These are phyloP conservation scores for Dendrocalamus sinicus DNA, from an alignment of 176 grass and related monocot species.

Conservation along the genomic window DNA sequence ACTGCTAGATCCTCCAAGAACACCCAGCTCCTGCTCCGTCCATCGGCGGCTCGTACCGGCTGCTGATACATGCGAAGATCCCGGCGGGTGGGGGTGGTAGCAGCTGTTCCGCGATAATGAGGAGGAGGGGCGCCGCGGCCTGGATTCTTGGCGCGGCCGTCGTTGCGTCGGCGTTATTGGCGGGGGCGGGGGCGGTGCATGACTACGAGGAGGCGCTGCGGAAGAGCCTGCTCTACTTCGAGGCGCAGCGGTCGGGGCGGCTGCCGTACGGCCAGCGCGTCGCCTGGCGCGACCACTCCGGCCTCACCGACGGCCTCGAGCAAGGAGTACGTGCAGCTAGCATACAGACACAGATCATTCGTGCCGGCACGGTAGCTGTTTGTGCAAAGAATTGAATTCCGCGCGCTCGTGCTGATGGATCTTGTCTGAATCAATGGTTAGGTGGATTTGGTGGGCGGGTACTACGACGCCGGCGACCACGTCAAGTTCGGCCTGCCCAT, in stretches of 20 bases:
- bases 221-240: slow-evolving; percentile 96
- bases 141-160: not conserved
- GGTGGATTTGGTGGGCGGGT: slow-evolving; percentile 87
- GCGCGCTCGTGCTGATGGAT: slow-evolving; percentile 28
- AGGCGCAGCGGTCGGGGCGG: slow-evolving; percentile 88
- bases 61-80: not conserved
- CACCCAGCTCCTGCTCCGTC: not conserved
- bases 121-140: not conserved
- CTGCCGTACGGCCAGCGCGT: slow-evolving; percentile 86
- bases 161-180: not conserved
- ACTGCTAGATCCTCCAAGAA: not conserved
- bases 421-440: not conserved
- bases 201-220: slow-evolving; percentile 76
- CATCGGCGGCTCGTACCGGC: not conserved
- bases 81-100: not conserved
- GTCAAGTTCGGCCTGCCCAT: slow-evolving; percentile 91
- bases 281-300: slow-evolving; percentile 82
- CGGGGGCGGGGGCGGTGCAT: not conserved
- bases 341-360: not conserved
- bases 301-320: slow-evolving; percentile 91
- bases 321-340: slow-evolving; percentile 64
- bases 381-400: not conserved
- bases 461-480: slow-evolving; percentile 96
- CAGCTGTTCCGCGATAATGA: slow-evolving; percentile 14
- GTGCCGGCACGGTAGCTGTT: not conserved